Percentiles rank a stretch among this genome's conserved stretches.
Evolutionary conservation across 352 stramenopile genomes (phyloP).

Genomic region (Phytophthora capsici): DNA sequence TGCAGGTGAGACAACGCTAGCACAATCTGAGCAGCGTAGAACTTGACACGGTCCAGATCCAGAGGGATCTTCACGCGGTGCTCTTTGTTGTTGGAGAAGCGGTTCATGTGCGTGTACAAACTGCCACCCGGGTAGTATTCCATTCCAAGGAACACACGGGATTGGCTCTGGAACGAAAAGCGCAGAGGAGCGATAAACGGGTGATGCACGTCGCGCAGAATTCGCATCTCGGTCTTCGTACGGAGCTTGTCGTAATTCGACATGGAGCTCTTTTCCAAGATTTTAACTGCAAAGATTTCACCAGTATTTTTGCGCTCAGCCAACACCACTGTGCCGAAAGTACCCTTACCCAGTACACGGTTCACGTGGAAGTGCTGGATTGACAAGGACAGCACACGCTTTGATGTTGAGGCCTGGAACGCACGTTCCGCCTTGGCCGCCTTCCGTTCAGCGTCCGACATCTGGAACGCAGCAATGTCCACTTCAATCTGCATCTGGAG

Average conservation of each 20-base stretch:
- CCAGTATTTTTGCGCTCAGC: constrained; percentile 85
- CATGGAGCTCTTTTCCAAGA: constrained; percentile 92
- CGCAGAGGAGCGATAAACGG: constrained; percentile 93
- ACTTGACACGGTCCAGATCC: constrained; percentile 78
- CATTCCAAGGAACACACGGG: constrained; percentile 84
- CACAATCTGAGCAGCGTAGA: constrained; percentile 94
- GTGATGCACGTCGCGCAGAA: constrained; percentile 91
- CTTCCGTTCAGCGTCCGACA: constrained; percentile 79
- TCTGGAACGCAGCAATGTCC: constrained; percentile 79
- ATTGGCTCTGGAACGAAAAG: constrained; percentile 88
- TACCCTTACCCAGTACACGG: constrained; percentile 94
- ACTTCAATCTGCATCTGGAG: constrained; percentile 90
- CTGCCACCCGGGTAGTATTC: constrained; percentile 87
- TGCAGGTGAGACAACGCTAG: constrained; percentile 92
- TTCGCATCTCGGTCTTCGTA: constrained; percentile 92
- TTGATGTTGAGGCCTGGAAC: constrained; percentile 78
- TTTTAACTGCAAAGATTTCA: constrained; percentile 93
- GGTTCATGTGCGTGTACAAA: constrained; percentile 93
- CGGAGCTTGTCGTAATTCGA: constrained; percentile 93
- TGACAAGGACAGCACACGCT: constrained; percentile 84
- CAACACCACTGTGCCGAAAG: constrained; percentile 93
- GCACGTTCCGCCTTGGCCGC: constrained; percentile 64
- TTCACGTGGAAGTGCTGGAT: constrained; percentile 96
- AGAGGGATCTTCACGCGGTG: constrained; percentile 88
- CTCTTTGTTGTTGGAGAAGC: constrained; percentile 91